Evolutionary conservation across 352 stramenopile genomes (phyloP), one percentile per base, ranked within the genome.

Genomic region (Phytopythium cucurbitacearum): DNA sequence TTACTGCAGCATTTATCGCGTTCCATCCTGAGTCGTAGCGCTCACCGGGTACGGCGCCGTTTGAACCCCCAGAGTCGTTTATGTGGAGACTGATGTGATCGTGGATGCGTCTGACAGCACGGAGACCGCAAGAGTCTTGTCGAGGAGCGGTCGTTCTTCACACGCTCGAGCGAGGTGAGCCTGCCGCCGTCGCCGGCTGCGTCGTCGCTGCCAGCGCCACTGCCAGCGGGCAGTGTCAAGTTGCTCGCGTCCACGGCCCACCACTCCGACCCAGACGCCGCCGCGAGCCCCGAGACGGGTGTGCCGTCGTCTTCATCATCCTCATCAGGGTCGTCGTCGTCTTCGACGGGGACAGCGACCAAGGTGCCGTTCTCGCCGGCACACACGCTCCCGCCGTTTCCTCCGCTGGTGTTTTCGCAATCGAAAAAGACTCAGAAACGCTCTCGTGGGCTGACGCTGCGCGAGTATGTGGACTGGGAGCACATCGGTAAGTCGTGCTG

Each of bases 1-100:
- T 40, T 89, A 7, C 51, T 89, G 12, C 78, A 89, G 50, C 71
- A 87, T 55, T 59, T 89, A 51, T 87, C 78, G n/a, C 67, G 78
- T 32, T 89, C 75, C 51, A 85, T 89, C 44, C 51, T 86, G 38
- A 71, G 55, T 35, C 73, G 76, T 37, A 68, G 71, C 35, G 50
- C 60, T 15, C 73, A 84, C 60, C 85, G 85, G 71, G 78, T 88
- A 10, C 42, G 52, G 34, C 39, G 37, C 46, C 57, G 4, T 11
- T 33, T n/a, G 41, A 33, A 16, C 5, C 9, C 5, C n/a, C 42
- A 37, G 33, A 44, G 41, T 12, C 51, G 11, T 35, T 8, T 10
- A 13, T 36, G 13, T 34, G 43, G 32, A 35, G 34, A 42, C 34
- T 42, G 33, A 13, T 12, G 7, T 33, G 9, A 28, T 21, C 32